These are phyloP conservation scores for Nepenthes gracilis DNA, from an alignment of 148 eudicot genomes.

Conservation along the genomic window DNA sequence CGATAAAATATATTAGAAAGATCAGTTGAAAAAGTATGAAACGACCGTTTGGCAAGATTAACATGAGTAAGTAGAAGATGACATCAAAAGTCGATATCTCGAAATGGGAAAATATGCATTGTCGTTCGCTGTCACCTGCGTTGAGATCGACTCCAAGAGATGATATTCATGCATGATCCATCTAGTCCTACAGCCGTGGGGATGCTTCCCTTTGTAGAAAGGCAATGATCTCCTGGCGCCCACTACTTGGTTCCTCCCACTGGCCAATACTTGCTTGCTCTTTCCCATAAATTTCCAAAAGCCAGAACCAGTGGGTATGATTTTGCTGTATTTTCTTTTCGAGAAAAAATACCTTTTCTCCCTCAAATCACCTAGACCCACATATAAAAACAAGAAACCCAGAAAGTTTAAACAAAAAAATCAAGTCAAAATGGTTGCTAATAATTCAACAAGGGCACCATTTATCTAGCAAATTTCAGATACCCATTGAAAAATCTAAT, in stretches of 20 bases:
- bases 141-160: constrained; percentile 11
- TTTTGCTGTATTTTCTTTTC: constrained; percentile 7
- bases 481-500: neutral
- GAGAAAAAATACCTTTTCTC: constrained; percentile 49
- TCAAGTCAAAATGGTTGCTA: neutral
- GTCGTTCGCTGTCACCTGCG: constrained; percentile 9
- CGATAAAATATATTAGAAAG: too few relatives aligned
- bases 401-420: neutral
- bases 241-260: constrained; percentile 13
- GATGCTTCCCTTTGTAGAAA: constrained; percentile 17
- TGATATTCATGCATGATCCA: constrained; percentile 44
- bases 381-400: neutral
- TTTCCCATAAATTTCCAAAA: constrained; percentile 35
- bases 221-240: constrained; percentile 30
- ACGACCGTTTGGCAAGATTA: too few relatives aligned
- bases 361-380: constrained; percentile 26
- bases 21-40: too few relatives aligned
- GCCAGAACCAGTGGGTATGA: constrained; percentile 17
- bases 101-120: too few relatives aligned
- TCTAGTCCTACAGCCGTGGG: constrained; percentile 15
- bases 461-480: too few relatives aligned
- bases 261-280: constrained; percentile 17
- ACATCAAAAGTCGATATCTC: too few relatives aligned
- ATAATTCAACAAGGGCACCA: too few relatives aligned
- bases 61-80: too few relatives aligned